These are phyloP conservation scores for Aulographum hederae DNA, from an alignment of 2,329 filamentous ascomycete genomes.

Conservation along the genomic window DNA sequence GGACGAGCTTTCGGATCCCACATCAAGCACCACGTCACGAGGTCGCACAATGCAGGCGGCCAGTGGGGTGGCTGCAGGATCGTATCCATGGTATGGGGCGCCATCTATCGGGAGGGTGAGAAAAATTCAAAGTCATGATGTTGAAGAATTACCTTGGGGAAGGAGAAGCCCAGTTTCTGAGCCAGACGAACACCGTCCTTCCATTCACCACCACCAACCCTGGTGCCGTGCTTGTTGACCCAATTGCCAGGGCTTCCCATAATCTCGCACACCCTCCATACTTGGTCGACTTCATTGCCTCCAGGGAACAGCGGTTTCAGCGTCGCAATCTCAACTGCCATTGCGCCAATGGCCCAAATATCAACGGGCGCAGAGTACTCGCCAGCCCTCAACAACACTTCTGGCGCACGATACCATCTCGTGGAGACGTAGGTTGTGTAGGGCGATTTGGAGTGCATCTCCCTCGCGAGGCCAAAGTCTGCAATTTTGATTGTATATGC, in stretches of 20 bases:
- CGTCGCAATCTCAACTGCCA: slow-evolving; percentile 96
- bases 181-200: slow-evolving; percentile 83
- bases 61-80: slow-evolving; percentile 82
- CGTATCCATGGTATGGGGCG: slow-evolving; percentile 87
- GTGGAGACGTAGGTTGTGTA: slow-evolving; percentile 99
- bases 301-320: slow-evolving; percentile 93
- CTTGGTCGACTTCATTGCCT: slow-evolving; percentile 95
- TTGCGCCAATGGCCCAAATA: slow-evolving; percentile 95
- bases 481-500: slow-evolving; percentile 95
- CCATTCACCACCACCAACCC: slow-evolving; percentile 92
- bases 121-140: background rate
- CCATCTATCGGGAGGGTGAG: slow-evolving; percentile 45
- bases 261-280: slow-evolving; percentile 96
- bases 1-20: slow-evolving; percentile 91
- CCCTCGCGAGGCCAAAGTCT: slow-evolving; percentile 91
- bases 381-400: slow-evolving; percentile 81
- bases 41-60: slow-evolving; percentile 72
- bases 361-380: slow-evolving; percentile 97
- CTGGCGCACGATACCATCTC: slow-evolving; percentile 84
- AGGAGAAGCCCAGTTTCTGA: slow-evolving; percentile 93
- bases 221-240: slow-evolving; percentile 79
- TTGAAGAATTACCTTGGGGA: slow-evolving; percentile 48
- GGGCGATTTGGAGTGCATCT: slow-evolving; percentile 88
- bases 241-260: slow-evolving; percentile 98
- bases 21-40: slow-evolving; percentile 97